Base-by-base conservation (phyloP, 441 rosid species). In the Arabidopsis lyrata region DNA sequence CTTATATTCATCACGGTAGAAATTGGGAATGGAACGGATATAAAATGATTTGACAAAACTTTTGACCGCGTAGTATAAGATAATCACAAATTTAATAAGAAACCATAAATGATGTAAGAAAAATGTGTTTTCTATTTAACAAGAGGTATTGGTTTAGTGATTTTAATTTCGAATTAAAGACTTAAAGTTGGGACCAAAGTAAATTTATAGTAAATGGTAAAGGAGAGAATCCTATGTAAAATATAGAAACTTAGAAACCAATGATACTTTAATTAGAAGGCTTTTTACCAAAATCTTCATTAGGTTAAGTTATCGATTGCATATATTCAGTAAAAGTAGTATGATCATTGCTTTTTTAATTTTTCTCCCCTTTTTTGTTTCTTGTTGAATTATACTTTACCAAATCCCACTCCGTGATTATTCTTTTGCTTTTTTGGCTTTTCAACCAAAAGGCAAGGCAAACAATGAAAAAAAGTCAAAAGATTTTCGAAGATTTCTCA, bases 281-380 rank as follows among this genome's bases (percentile, higher is more conserved):
- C 90, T 41, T 68, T 92, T 96, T 32, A 91, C 91, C 88, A 86
- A 90, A 83, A 89, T 83, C 66, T 88, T 93, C 86, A 89, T 89
- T 92, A 88, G 80, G 69, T 44, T 53, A 52, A 71, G 64, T 66
- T 65, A 72, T 77, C 45, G 69, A 77, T 60, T 72, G 77, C 77
- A 77, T 31, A n/a, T 32, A 24, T 18, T 27, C 55, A 44, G 53
- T 55, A 70, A 80, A 61, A 78, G 72, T 42, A 38, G 35, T 58
- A 24, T 42, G 63, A 57, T 78, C 74, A 63, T 64, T 38, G 52
- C 2, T 15, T 68, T 68, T 53, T 41, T 67, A 20, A 1, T 14
- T 41, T 22, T 9, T 39, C 20, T 6, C 16, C 6, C 1, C 1
- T 47, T 59, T 47, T 48, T 39, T 8, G 47, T 67, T 62, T 45